phyloP scores from a whole-genome alignment of 179 eudicot genomes.

The Gypsophila paniculata region DNA sequence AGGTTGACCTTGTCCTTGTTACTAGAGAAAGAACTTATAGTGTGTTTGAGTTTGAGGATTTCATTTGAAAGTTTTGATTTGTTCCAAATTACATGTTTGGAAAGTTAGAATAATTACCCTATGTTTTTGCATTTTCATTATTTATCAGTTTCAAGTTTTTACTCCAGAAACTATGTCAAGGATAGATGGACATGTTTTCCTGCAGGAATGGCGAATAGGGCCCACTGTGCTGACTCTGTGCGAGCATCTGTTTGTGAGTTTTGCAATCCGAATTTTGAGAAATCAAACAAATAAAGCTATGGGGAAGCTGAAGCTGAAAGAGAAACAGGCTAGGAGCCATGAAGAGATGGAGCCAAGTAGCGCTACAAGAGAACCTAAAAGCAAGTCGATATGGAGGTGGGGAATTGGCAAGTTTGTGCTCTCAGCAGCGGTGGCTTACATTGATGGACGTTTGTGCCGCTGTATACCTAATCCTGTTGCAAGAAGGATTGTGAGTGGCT shows the following conservation, averaged over 20 bases:
- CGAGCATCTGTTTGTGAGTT: conserved; percentile 95
- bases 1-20: too few species aligned
- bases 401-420: conserved; percentile 76
- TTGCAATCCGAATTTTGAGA: conserved; percentile 71
- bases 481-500: conserved; percentile 92
- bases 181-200: not conserved
- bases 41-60: too few species aligned
- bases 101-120: too few species aligned
- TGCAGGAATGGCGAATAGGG: conserved; percentile 87
- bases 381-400: conserved; percentile 55
- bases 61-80: too few species aligned
- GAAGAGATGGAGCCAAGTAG: conserved; percentile 31
- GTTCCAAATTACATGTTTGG: too few species aligned
- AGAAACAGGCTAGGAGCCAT: conserved; percentile 27
- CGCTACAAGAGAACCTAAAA: conserved; percentile 26
- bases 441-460: conserved; percentile 91
- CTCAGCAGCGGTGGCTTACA: conserved; percentile 78
- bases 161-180: not conserved
- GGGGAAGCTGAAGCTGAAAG: conserved; percentile 39
- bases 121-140: not conserved
- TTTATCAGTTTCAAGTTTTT: not conserved
- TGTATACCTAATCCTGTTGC: conserved; percentile 79
- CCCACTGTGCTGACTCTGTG: conserved; percentile 81
- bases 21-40: too few species aligned
- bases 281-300: conserved; percentile 50